Evolutionary conservation across 106 monocot genomes (phyloP).

Genomic region (Narthecium ossifragum): DNA sequence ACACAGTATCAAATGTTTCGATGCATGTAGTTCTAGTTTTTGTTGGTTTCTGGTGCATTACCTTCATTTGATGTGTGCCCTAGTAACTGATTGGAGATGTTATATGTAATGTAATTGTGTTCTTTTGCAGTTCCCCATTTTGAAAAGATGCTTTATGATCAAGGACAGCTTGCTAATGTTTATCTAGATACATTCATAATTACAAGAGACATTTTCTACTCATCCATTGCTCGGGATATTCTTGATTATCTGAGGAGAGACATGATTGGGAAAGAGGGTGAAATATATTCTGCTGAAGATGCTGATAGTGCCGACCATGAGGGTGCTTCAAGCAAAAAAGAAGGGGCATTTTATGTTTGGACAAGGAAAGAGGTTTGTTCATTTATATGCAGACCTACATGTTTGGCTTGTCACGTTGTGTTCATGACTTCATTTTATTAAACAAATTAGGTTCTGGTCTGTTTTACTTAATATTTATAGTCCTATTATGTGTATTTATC

Average conservation of each 20-base stretch:
- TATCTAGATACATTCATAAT: slow-evolving; percentile 70
- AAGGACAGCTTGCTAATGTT: slow-evolving; percentile 78
- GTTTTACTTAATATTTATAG: too few species aligned
- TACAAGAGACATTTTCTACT: slow-evolving; percentile 67
- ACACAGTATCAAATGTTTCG: too few species aligned
- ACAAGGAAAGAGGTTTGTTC: slow-evolving; percentile 75
- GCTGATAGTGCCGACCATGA: slow-evolving; percentile 88
- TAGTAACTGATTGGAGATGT: too few species aligned
- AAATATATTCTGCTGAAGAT: slow-evolving; percentile 97
- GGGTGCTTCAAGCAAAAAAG: slow-evolving; percentile 67
- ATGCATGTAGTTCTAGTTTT: too few species aligned
- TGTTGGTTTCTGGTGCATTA: too few species aligned
- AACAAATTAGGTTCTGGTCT: too few species aligned
- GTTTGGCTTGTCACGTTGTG: too few species aligned
- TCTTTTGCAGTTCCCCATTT: slow-evolving; percentile 87
- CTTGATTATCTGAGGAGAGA: slow-evolving; percentile 91
- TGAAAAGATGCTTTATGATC: slow-evolving; percentile 98
- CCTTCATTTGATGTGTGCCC: too few species aligned
- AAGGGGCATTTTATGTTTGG: slow-evolving; percentile 98
- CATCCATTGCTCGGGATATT: slow-evolving; percentile 65
- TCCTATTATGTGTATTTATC: too few species aligned
- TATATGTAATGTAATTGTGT: neutral
- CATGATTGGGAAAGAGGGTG: slow-evolving; percentile 74
- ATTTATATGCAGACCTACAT: too few species aligned
- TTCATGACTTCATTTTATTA: too few species aligned